phyloP scores from a whole-genome alignment of 352 stramenopile species.

The Phytopythium boreale region DNA sequence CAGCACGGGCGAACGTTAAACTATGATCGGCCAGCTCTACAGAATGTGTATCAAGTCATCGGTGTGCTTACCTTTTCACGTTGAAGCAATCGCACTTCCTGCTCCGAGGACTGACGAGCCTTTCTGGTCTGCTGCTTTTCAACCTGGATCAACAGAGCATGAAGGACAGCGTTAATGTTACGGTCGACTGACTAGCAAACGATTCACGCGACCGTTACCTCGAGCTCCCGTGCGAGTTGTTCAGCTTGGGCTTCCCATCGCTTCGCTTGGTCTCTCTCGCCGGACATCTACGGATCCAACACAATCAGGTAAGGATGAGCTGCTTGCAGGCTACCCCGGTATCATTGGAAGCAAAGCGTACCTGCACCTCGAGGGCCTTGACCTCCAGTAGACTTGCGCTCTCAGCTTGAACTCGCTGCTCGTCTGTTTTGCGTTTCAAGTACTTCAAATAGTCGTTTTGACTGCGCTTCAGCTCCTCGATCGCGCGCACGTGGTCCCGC shows the following conservation, averaged over 20 bases:
- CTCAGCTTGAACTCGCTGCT: conserved; percentile 17
- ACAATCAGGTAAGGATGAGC: background rate
- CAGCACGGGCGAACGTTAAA: too few relatives aligned
- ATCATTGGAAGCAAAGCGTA: conserved; percentile 1
- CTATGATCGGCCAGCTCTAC: background rate
- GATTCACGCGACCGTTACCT: background rate
- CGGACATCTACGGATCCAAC: background rate
- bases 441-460: conserved; percentile 47
- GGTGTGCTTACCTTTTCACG: background rate
- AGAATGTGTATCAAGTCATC: background rate
- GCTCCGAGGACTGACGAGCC: background rate
- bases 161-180: too few relatives aligned
- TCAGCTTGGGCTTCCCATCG: background rate
- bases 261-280: background rate
- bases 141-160: too few relatives aligned
- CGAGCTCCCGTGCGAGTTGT: background rate
- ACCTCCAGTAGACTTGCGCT: conserved; percentile 23
- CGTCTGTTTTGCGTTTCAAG: conserved; percentile 41
- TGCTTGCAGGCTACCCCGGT: background rate
- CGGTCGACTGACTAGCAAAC: background rate
- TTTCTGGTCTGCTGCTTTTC: background rate
- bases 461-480: conserved; percentile 39
- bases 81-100: background rate
- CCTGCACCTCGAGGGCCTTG: conserved; percentile 27
- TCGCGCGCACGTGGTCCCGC: conserved; percentile 29